phyloP scores from a whole-genome alignment of 768 basidiomycete species.

The Dioszegia crocea region DNA sequence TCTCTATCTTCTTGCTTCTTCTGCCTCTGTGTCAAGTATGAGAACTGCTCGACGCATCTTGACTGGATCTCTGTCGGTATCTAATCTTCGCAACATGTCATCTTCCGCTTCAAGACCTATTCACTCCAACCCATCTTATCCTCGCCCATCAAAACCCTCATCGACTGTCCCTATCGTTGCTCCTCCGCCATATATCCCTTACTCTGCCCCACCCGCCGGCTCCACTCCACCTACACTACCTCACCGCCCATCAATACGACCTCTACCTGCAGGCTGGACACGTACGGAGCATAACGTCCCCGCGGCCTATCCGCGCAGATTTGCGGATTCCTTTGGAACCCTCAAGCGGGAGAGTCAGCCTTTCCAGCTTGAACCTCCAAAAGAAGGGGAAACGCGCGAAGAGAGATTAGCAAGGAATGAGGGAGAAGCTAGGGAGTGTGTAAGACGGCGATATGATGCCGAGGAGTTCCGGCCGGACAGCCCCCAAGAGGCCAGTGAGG shows the following conservation, averaged over 20 bases:
- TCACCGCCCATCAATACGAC: conserved; percentile 4
- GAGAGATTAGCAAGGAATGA: conserved; percentile 12
- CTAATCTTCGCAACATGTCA: background rate
- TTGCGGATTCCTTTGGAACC: conserved; percentile 2
- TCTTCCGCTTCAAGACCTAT: background rate
- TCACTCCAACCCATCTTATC: conserved; percentile 1
- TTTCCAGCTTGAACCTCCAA: conserved; percentile 6
- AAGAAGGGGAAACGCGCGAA: conserved; percentile 14
- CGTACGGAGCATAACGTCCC: conserved; percentile 9
- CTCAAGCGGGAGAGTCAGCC: conserved; percentile 13
- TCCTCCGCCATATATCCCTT: background rate
- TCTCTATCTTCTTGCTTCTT: background rate
- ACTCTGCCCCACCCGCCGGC: background rate
- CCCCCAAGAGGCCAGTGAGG: background rate
- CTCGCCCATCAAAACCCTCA: background rate
- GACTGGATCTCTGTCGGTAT: no score
- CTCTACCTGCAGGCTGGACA: conserved; percentile 11
- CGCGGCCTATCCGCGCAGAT: conserved; percentile 24
- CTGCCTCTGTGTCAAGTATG: background rate
- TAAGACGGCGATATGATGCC: conserved; percentile 7
- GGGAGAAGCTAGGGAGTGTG: conserved; percentile 7
- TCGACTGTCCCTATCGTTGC: background rate
- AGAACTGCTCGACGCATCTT: background rate
- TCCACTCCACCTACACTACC: conserved; percentile 8
- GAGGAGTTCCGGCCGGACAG: background rate